phyloP scores from a whole-genome alignment of 1,284 basidiomycete species.

The Ustilago trichophora region DNA sequence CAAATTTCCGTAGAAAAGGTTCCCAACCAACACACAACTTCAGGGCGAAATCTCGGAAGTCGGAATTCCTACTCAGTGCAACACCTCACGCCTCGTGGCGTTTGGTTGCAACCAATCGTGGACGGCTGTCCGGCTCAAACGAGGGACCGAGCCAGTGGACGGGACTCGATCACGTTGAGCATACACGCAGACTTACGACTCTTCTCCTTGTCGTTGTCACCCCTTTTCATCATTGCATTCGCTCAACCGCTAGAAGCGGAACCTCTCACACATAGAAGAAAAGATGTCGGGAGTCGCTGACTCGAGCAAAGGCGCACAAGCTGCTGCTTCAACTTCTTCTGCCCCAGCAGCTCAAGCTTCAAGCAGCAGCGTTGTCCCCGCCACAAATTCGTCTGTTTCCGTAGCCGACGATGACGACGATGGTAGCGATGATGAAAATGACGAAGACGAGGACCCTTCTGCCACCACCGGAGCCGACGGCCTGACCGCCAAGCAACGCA shows the following conservation, averaged over 20 bases:
- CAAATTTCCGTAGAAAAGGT: conserved; percentile 1
- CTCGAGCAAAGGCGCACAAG: neutral
- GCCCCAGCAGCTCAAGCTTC: no score
- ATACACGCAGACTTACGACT: no score
- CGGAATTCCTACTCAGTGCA: neutral
- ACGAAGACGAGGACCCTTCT: conserved; percentile 4
- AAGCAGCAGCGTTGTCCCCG: no score
- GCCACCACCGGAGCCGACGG: conserved; percentile 5
- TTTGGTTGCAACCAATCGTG: conserved; percentile 2
- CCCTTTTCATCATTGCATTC: no score
- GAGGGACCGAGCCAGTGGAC: no score
- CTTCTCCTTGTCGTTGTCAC: no score
- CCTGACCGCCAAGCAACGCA: conserved; percentile 46
- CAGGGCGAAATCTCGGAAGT: conserved; percentile 7
- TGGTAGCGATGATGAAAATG: conserved; percentile 15
- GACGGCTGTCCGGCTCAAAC: no score
- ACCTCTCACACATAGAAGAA: no score
- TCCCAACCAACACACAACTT: conserved; percentile 8
- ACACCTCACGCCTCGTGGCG: no score
- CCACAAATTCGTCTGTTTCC: neutral
- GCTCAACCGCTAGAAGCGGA: no score
- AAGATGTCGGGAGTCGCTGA: conserved; percentile 14
- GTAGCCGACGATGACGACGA: conserved; percentile 12
- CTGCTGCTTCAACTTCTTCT: neutral
- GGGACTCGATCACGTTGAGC: no score